These are phyloP conservation scores for Hygrophorus russula DNA, from an alignment of 768 basidiomycete species.

Conservation along the genomic window DNA sequence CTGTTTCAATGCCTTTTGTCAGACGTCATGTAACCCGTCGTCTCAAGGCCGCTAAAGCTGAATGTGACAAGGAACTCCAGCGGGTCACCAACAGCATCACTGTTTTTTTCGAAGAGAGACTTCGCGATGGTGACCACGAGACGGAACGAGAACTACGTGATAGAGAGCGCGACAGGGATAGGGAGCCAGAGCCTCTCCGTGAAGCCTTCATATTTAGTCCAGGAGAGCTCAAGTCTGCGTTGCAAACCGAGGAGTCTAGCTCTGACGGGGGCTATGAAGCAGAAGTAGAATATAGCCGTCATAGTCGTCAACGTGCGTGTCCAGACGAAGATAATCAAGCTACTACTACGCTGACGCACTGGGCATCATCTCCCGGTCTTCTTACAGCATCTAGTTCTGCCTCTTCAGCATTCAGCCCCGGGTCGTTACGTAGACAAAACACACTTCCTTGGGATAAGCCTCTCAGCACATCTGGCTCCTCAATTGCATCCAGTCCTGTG, in stretches of 20 bases:
- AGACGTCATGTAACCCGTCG: slow-evolving; percentile 88
- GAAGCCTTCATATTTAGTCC: slow-evolving; percentile 53
- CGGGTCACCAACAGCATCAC: slow-evolving; percentile 93
- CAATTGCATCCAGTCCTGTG: slow-evolving; percentile 50
- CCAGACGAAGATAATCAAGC: slow-evolving; percentile 27
- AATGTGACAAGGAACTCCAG: slow-evolving; percentile 93
- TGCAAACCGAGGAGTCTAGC: slow-evolving; percentile 60
- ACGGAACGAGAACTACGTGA: slow-evolving; percentile 51
- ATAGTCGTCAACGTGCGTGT: slow-evolving; percentile 71
- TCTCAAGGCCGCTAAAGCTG: slow-evolving; percentile 87
- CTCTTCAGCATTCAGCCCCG: slow-evolving; percentile 55
- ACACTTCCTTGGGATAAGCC: slow-evolving; percentile 60
- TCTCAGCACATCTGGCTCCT: slow-evolving; percentile 42
- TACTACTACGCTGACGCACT: slow-evolving; percentile 38
- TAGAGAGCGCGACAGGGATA: slow-evolving; percentile 29
- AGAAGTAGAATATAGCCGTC: slow-evolving; percentile 55
- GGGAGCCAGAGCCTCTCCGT: slow-evolving; percentile 41
- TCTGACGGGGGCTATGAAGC: slow-evolving; percentile 80
- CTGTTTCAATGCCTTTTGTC: slow-evolving; percentile 88
- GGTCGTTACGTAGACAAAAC: slow-evolving; percentile 55
- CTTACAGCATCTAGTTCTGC: slow-evolving; percentile 44
- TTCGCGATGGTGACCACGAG: slow-evolving; percentile 69
- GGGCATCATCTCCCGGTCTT: slow-evolving; percentile 42
- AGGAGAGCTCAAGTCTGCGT: slow-evolving; percentile 41
- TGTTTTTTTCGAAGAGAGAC: slow-evolving; percentile 84